These are phyloP conservation scores for Cryomyces minteri DNA, from an alignment of 495 filamentous ascomycete species.

Conservation along the genomic window DNA sequence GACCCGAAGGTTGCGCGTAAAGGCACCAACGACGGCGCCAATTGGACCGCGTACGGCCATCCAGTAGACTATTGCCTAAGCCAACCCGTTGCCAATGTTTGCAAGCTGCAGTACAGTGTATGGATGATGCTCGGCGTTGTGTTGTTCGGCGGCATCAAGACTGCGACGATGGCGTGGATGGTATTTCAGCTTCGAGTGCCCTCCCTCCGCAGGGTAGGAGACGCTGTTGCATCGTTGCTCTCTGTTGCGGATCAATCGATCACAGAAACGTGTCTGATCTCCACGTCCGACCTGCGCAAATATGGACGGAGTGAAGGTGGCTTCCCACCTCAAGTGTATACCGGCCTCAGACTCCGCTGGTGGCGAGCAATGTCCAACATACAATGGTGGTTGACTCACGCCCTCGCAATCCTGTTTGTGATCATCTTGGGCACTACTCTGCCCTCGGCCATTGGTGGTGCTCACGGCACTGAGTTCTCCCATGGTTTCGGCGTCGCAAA, in stretches of 20 bases:
- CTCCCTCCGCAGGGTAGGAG: constrained; percentile 30
- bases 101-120: constrained; percentile 26
- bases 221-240: constrained; percentile 32
- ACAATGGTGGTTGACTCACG: too few species aligned
- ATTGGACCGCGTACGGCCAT: not conserved
- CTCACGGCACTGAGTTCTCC: too few species aligned
- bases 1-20: not conserved
- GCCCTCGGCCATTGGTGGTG: too few species aligned
- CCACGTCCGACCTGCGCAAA: constrained; percentile 8
- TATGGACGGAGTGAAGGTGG: too few species aligned
- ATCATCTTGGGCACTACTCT: too few species aligned
- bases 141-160: constrained; percentile 22
- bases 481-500: too few species aligned
- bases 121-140: constrained; percentile 24
- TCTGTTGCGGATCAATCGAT: not conserved
- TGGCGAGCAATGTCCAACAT: too few species aligned
- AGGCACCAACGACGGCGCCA: not conserved
- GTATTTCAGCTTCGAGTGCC: constrained; percentile 9
- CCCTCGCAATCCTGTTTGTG: too few species aligned
- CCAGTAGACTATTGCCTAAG: not conserved
- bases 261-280: not conserved
- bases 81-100: constrained; percentile 5
- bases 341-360: too few species aligned
- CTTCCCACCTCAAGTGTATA: too few species aligned
- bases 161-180: constrained; percentile 19